Base-by-base conservation (phyloP, 768 basidiomycete species). In the Hygrophorus russula region DNA sequence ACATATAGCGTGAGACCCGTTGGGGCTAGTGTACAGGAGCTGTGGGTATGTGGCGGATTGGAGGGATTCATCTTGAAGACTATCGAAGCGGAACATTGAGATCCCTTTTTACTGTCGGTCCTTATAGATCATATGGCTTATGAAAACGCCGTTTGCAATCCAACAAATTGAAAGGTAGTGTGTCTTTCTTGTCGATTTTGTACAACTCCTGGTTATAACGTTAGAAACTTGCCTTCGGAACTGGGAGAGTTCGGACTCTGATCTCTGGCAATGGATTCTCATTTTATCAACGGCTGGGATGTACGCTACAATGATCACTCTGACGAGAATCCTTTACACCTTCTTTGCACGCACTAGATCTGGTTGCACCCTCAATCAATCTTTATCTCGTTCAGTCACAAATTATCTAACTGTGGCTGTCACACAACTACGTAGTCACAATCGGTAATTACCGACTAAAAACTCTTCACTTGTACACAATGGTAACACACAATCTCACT, bases 181-280 rank as follows among this genome's bases (percentile, higher is more conserved):
- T n/a, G 89, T 99, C 45, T 81, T 99, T 35, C 80, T 99, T 45
- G 85, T 99, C 61, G 96, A 99, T 67, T 98, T 98, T 56, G 96
- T 94, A 2, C 96, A n/a, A 99, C 59, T 85, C 89, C 4, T 98
- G 93, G n/a, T n/a, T n/a, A n/a, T n/a, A n/a, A n/a, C n/a, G 93
- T 90, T 90, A 12, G 96, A 99, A 63, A 93, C 80, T 5, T 98
- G 94, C 59, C 74, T 97, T 41, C 83, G 94, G 51, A 90, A 91
- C 43, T 97, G 91, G 93, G 94, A 97, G 59, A 78, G 78, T 46
- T 54, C 56, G 20, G 74, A 77, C 36, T 93, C 91, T 8, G 84
- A 82, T 51, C 62, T 93, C 40, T 99, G 96, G 96, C 91, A 96
- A 59, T 97, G 85, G 78, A 78, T 94, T 45, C 81, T 98, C 42